Evolutionary conservation across 495 filamentous ascomycete genomes (phyloP), one percentile per base, ranked within the genome.

Genomic region (Amorphotheca resinae): DNA sequence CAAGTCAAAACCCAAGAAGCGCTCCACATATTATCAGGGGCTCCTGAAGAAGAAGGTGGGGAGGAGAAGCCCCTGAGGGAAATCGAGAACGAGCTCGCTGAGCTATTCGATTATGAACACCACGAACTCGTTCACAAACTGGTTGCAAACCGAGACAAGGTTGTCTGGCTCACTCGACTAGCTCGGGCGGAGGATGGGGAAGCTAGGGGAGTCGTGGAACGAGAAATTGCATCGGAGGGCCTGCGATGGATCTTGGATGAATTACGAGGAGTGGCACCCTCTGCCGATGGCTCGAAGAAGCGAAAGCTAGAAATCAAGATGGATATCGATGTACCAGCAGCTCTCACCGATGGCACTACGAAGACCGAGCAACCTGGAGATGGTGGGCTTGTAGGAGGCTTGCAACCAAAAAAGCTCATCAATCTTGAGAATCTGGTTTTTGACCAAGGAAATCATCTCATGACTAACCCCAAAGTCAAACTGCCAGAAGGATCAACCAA

Each of bases 71-170:
- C 82, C 9, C 64, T 94, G 16, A 79, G 88, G 49, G 89, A 99
- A 49, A 86, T 95, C 48, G 91, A 99, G 58, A 99, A 99, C 56
- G 93, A 96, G 40, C 66, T 99, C 38, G 95, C 95, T 80, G 93
- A 95, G 54, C 74, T 96, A 0, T 94, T 99, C 48, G 88, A 96
- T 52, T 99, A 93, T 52, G 91, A 96, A 54, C 81, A 95, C 56
- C 84, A 91, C 41, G 88, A 95, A 34, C 72, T 95, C 33, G 91
- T 96, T 22, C 80, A 84, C 38, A 89, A 83, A 58, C 70, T 99
- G n/a, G 84, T 95, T 45, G 75, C 81, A 48, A 96, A 96, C 52
- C 74, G 82, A 7, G 80, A 91, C 50, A 93, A 87, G 63, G 74
- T 96, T 45, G 81, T 95, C 21, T 99, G 93, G 91, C 81, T 93